phyloP scores from a whole-genome alignment of 2,329 filamentous ascomycete species.

The Cercospora berteroae region DNA sequence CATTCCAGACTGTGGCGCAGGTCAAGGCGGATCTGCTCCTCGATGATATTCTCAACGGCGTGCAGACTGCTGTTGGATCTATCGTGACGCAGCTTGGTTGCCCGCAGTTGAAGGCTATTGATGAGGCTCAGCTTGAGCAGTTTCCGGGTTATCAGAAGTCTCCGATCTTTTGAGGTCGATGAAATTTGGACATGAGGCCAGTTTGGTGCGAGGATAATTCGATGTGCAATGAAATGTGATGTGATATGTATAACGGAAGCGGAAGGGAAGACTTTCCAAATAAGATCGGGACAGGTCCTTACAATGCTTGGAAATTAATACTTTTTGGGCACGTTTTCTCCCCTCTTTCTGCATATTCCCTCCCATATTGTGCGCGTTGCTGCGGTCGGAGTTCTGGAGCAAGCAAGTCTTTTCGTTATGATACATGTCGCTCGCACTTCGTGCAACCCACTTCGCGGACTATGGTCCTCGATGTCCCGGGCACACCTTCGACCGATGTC shows the following conservation, averaged over 20 bases:
- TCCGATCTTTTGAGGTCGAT: background rate
- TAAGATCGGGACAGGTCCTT: background rate
- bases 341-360: background rate
- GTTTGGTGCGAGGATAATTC: background rate
- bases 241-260: background rate
- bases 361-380: too few species aligned
- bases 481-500: too few species aligned
- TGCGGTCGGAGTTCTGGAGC: too few species aligned
- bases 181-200: background rate
- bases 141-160: slow-evolving; percentile 32
- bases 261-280: background rate
- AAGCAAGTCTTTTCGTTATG: too few species aligned
- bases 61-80: slow-evolving; percentile 18
- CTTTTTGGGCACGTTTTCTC: too few species aligned
- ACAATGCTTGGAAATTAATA: background rate
- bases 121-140: slow-evolving; percentile 29
- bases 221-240: background rate
- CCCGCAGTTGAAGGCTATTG: slow-evolving; percentile 31
- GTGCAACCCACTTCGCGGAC: too few species aligned
- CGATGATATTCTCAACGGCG: slow-evolving; percentile 9
- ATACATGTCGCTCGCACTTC: too few species aligned
- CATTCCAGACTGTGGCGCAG: slow-evolving; percentile 38
- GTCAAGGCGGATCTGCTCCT: slow-evolving; percentile 34
- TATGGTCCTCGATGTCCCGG: too few species aligned
- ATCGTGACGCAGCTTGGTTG: slow-evolving; percentile 29